Evolutionary conservation across 495 filamentous ascomycete genomes (phyloP).

Genomic region (Neurospora tetrasperma): DNA sequence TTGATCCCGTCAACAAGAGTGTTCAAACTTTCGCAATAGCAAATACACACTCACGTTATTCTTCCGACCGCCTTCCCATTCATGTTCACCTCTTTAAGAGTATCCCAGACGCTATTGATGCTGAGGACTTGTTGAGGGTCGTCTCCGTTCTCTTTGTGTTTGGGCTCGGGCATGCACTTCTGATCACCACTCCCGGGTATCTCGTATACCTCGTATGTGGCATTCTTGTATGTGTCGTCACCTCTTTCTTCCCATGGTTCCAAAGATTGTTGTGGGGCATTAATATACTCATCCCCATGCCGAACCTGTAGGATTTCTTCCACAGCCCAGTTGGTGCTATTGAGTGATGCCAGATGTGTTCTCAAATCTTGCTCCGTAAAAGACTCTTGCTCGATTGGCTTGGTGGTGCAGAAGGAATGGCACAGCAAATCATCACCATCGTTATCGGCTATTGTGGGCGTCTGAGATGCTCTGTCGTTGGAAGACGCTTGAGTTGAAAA

Average conservation of each 20-base stretch:
- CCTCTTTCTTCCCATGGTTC: constrained; percentile 10
- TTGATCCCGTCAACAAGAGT: background rate
- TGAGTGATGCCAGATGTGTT: background rate
- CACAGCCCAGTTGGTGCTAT: background rate
- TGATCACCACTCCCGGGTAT: constrained; percentile 19
- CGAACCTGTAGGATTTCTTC: no score
- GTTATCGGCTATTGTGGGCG: background rate
- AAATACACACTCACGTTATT: constrained; percentile 31
- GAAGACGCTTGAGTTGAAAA: background rate
- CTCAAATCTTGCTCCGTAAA: background rate
- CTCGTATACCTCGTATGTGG: constrained; percentile 42
- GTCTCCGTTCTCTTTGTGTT: constrained; percentile 6
- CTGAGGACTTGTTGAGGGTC: constrained; percentile 10
- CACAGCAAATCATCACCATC: background rate
- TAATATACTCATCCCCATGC: background rate
- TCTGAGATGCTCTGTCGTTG: background rate
- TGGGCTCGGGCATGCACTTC: constrained; percentile 26
- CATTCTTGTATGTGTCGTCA: constrained; percentile 27
- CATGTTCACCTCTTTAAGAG: constrained; percentile 23
- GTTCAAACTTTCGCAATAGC: background rate
- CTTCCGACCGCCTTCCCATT: constrained; percentile 33
- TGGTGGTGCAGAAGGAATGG: background rate
- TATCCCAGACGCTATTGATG: constrained; percentile 31
- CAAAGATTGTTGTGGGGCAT: background rate
- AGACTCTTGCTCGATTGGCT: background rate